Conservation (phyloP, 2,329 filamentous ascomycete species). For the Leptographium galeiforme region DNA sequence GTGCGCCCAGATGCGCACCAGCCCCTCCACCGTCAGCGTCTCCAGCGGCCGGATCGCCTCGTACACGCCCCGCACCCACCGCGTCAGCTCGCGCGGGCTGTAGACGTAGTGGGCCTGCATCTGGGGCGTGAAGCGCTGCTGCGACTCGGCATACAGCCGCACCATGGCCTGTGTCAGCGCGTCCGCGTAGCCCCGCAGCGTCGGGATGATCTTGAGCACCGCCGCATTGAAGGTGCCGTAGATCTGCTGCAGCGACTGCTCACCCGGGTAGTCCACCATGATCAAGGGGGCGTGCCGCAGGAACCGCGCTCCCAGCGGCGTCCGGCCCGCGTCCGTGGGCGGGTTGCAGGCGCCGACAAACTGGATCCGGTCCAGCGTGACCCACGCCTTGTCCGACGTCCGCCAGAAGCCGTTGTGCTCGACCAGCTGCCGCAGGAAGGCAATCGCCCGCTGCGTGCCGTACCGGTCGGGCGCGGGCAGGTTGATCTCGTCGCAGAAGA, state of each 20-base stretch:
- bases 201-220: constrained; percentile 90
- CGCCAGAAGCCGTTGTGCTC: constrained; percentile 99
- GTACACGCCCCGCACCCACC: constrained; percentile 95
- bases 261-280: constrained; percentile 98
- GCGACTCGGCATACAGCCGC: constrained; percentile 86
- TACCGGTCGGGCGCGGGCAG: constrained; percentile 95
- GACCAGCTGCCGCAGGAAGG: constrained; percentile 91
- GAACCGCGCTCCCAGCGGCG: constrained; percentile 84
- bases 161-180: constrained; percentile 96
- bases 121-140: constrained; percentile 85
- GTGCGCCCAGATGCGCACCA: constrained; percentile 96
- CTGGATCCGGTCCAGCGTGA: constrained; percentile 92
- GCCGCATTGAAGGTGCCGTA: constrained; percentile 97
- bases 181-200: constrained; percentile 88
- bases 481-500: constrained; percentile 99
- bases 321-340: constrained; percentile 92
- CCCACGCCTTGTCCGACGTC: constrained; percentile 94
- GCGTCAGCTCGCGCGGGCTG: constrained; percentile 92
- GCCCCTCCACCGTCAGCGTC: constrained; percentile 71
- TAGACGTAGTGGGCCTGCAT: constrained; percentile 99
- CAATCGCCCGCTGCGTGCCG: constrained; percentile 91
- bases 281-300: constrained; percentile 93
- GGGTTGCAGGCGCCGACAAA: constrained; percentile 99
- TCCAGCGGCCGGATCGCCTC: constrained; percentile 92
- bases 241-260: constrained; percentile 88